Evolutionary conservation across 2,329 filamentous ascomycete species (phyloP).

Genomic region (Diaporthe amygdali): DNA sequence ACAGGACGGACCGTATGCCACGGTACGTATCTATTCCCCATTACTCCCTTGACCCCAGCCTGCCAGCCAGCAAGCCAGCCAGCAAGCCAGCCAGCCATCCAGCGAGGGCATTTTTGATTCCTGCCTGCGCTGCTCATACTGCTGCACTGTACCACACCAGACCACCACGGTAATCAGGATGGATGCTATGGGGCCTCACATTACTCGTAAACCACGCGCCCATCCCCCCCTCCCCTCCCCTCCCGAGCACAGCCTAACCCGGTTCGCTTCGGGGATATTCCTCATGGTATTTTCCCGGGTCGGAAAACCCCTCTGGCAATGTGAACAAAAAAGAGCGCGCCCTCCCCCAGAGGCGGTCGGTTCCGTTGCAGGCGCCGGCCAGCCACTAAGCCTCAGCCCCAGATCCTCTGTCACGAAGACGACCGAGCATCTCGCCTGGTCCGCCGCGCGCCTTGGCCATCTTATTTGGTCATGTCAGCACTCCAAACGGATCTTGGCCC

Average conservation of each 20-base stretch:
- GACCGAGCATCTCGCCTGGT: conserved; percentile 2
- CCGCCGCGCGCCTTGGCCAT: conserved; percentile 11
- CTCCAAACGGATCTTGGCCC: conserved; percentile 3
- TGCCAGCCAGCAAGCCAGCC: neutral
- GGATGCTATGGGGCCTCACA: conserved; percentile 1
- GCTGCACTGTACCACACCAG: neutral
- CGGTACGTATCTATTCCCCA: neutral
- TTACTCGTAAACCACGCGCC: conserved; percentile 23
- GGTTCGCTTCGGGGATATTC: conserved; percentile 17
- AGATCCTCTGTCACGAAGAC: conserved; percentile 3
- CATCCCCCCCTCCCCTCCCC: neutral
- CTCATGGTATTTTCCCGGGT: conserved; percentile 1
- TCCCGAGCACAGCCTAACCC: conserved; percentile 14
- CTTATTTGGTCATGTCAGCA: neutral
- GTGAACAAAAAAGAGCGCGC: neutral
- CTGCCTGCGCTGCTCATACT: neutral
- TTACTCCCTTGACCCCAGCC: neutral
- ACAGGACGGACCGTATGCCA: conserved; percentile 4
- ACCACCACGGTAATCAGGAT: neutral
- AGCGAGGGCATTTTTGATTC: neutral
- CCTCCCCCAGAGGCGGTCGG: conserved; percentile 9
- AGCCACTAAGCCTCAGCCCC: conserved; percentile 23
- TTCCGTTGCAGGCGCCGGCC: conserved; percentile 20
- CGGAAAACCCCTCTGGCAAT: neutral
- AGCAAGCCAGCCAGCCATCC: neutral